Percentiles rank a stretch among this genome's conserved stretches.
phyloP scores from a whole-genome alignment of 2,329 filamentous ascomycete genomes.

The Aspergillus spinulosporus region DNA sequence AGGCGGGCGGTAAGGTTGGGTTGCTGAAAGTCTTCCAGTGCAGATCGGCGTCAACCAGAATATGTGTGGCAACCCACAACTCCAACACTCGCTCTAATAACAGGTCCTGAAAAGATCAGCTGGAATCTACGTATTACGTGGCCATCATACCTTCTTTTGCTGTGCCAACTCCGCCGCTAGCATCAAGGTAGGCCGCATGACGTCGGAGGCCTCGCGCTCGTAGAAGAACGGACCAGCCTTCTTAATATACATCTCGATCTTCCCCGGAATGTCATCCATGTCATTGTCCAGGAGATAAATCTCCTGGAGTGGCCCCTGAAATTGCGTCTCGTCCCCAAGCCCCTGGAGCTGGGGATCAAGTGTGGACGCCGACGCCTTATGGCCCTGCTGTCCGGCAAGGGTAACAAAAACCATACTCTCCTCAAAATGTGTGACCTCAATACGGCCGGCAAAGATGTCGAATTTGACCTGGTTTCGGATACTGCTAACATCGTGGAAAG shows the following conservation, averaged over 20 bases:
- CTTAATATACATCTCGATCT: slow-evolving; percentile 57
- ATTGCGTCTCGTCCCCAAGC: slow-evolving; percentile 41
- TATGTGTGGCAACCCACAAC: slow-evolving; percentile 57
- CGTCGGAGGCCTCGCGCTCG: slow-evolving; percentile 51
- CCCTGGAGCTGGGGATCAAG: slow-evolving; percentile 46
- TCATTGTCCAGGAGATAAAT: slow-evolving; percentile 54
- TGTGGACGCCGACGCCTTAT: slow-evolving; percentile 38
- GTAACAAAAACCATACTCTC: slow-evolving; percentile 51
- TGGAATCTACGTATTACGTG: neutral
- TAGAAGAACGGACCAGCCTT: slow-evolving; percentile 49
- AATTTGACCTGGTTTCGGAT: slow-evolving; percentile 52
- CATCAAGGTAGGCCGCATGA: slow-evolving; percentile 53
- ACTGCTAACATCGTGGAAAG: slow-evolving; percentile 52
- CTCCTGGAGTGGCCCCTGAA: slow-evolving; percentile 39
- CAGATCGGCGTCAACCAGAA: slow-evolving; percentile 53
- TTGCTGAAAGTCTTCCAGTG: slow-evolving; percentile 54
- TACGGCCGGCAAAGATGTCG: slow-evolving; percentile 51
- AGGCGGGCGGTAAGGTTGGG: slow-evolving; percentile 40
- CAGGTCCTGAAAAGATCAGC: slow-evolving; percentile 37
- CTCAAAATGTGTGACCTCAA: slow-evolving; percentile 59
- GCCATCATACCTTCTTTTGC: slow-evolving; percentile 38
- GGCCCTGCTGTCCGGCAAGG: slow-evolving; percentile 45
- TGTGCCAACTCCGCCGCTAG: slow-evolving; percentile 41
- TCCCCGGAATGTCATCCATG: slow-evolving; percentile 51
- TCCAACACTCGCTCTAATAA: slow-evolving; percentile 55